Evolutionary conservation across 129 eudicot genomes (phyloP).

Genomic region (Helichrysum umbraculigerum): DNA sequence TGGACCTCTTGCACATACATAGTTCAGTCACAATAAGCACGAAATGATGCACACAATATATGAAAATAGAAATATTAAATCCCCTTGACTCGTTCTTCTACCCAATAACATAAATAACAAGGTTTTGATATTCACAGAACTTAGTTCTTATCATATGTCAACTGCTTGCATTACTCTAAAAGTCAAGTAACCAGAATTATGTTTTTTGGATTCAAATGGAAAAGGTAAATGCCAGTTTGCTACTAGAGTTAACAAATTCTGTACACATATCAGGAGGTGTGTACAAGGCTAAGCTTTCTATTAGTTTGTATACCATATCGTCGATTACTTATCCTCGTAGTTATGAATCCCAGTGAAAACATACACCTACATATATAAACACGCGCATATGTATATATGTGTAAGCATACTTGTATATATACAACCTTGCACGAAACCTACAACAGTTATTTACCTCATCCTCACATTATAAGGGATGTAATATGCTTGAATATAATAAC

Average conservation of each 20-base stretch:
- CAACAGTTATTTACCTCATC: not conserved
- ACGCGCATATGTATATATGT: no score
- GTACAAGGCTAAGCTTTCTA: not conserved
- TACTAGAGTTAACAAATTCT: not conserved
- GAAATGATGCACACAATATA: no score
- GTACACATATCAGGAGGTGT: not conserved
- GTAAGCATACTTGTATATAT: not conserved
- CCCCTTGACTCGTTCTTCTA: no score
- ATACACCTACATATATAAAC: no score
- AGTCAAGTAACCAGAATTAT: not conserved
- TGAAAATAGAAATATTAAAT: no score
- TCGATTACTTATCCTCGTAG: no score
- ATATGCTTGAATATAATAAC: not conserved
- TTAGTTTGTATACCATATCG: no score
- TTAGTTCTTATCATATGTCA: not conserved
- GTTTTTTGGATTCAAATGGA: not conserved
- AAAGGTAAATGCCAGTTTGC: not conserved
- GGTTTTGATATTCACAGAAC: not conserved
- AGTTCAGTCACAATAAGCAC: no score
- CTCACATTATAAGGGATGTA: not conserved
- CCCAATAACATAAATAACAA: no score
- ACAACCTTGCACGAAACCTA: not conserved
- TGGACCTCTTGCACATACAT: no score
- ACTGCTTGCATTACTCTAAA: not conserved
- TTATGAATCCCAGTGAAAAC: no score